Base-by-base conservation (phyloP, 2,329 filamentous ascomycete species). In the Neofusicoccum ribis region DNA sequence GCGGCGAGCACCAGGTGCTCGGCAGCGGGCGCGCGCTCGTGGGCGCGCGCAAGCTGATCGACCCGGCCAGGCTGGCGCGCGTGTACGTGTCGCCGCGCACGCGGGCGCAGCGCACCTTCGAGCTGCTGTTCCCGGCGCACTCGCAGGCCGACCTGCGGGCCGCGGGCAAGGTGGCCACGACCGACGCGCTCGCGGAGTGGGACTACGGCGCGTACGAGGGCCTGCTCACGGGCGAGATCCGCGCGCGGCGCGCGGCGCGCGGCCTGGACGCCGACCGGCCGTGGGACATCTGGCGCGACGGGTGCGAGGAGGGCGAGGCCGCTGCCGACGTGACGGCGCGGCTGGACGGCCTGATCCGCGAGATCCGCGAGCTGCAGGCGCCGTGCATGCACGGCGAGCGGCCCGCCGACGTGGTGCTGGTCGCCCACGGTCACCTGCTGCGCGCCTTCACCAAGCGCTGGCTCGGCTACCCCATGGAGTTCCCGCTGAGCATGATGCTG, bases 241-340 rank as follows among this genome's bases (percentile, higher is more conserved):
- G 85, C 37, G 34, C 31, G 0, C 43, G 81, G 66, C 84, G 91
- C 58, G 83, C 81, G 62, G 79, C 86, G 64, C 80, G 86, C 66
- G 91, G 90, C 0, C 73, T 86, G 17, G 7, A 79, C 85, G 20
- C 64, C 12, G 79, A 82, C n/a, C 70, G 80, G 3, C 76, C 79
- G 27, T 96, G 92, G 92, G 90, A 95, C 79, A 96, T 96, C 69
- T 96, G 92, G 92, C 83, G 81, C n/a, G 92, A 96, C 74, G 92
- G 92, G 0, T 96, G 92, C 77, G 90, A 89, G 1, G 91, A 89
- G 3, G 93, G 93, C 77, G 92, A 96, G 89, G 91, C 84, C 54
- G 88, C 91, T 0, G 81, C 86, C 37, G 84, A 96, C 65, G 85
- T 96, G 27, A 88, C 89, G 0, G 78, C 81, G 20, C 86, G 92